phyloP scores from a whole-genome alignment of 2,329 filamentous ascomycete species.

The Pestalotiopsis fici region DNA sequence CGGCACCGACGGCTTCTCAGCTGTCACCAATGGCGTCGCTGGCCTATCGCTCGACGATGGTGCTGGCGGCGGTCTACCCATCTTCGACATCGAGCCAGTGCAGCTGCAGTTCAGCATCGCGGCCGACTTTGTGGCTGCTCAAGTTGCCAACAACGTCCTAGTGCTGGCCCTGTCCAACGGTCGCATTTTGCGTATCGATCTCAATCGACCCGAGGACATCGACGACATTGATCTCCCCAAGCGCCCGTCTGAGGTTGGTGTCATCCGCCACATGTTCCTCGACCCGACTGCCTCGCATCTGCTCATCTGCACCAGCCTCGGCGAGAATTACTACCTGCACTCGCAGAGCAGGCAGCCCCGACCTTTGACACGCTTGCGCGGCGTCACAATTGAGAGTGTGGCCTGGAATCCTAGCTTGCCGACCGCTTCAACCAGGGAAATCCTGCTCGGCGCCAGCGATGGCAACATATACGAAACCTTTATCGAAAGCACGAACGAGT shows the following conservation, averaged over 20 bases:
- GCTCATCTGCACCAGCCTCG: conserved; percentile 84
- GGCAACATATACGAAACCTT: conserved; percentile 94
- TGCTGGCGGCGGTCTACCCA: conserved; percentile 69
- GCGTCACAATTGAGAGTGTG: conserved; percentile 83
- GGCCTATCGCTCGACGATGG: conserved; percentile 54
- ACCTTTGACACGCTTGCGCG: conserved; percentile 77
- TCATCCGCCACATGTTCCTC: conserved; percentile 95
- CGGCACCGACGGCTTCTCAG: conserved; percentile 13
- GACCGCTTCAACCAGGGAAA: conserved; percentile 92
- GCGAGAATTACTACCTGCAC: conserved; percentile 98
- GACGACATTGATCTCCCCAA: conserved; percentile 98
- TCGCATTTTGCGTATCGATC: conserved; percentile 88
- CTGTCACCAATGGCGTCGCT: conserved; percentile 48
- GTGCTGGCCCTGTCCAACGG: conserved; percentile 90
- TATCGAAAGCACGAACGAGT: conserved; percentile 91
- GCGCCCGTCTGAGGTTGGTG: conserved; percentile 84
- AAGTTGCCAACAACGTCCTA: conserved; percentile 96
- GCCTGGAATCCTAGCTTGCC: conserved; percentile 95
- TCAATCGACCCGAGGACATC: conserved; percentile 92
- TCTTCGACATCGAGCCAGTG: conserved; percentile 92
- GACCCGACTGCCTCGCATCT: conserved; percentile 96
- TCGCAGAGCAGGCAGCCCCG: conserved; percentile 90
- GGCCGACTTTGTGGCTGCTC: conserved; percentile 92
- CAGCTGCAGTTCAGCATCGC: conserved; percentile 93
- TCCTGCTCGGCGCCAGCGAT: conserved; percentile 87